A percentile compares a stretch with the other conserved stretches of the same genome.
phyloP scores from a whole-genome alignment of 2,329 filamentous ascomycete genomes.

The Cladophialophora immunda region DNA sequence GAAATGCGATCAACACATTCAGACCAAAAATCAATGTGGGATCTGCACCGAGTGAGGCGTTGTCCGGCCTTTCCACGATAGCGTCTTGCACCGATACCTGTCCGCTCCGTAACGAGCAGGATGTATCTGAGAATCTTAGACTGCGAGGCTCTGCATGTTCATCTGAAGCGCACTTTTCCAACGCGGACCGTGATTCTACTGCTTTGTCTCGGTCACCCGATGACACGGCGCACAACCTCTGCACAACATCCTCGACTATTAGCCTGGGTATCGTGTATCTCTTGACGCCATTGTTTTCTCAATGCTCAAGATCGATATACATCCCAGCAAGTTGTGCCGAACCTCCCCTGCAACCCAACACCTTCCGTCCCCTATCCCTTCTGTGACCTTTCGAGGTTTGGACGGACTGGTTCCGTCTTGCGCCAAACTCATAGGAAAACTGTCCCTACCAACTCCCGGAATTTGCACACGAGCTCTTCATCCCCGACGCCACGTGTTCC shows the following conservation, averaged over 20 bases:
- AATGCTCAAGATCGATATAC: background rate
- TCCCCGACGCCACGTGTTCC: too few species aligned
- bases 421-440: background rate
- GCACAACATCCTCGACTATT: too few species aligned
- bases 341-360: background rate
- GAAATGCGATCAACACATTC: slow-evolving; percentile 23
- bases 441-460: background rate
- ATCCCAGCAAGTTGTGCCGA: background rate
- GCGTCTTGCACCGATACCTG: background rate
- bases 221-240: too few species aligned
- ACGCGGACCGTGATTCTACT: background rate
- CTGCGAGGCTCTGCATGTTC: background rate
- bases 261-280: background rate
- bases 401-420: background rate
- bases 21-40: background rate
- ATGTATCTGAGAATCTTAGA: background rate
- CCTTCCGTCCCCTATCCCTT: background rate
- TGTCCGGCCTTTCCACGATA: background rate
- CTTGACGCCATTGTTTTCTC: background rate
- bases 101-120: background rate
- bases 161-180: background rate
- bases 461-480: background rate
- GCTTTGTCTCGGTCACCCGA: background rate
- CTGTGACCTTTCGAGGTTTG: background rate
- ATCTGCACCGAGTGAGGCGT: background rate